Conservation (phyloP, 768 basidiomycete genomes). For the Rhizopogon rudus region DNA sequence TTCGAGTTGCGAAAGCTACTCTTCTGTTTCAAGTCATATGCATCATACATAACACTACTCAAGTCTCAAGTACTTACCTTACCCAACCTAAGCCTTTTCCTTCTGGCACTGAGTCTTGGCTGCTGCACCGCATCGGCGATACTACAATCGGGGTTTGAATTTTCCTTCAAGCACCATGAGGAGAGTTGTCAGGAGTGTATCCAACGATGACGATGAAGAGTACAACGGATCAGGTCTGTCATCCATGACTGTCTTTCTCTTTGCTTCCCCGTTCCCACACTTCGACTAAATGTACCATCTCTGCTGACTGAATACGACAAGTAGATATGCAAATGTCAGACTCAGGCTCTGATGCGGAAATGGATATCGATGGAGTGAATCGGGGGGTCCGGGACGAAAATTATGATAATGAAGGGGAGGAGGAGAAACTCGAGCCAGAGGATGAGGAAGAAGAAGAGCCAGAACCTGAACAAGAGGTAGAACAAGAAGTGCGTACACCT, state of each 20-base stretch:
- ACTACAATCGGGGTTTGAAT: conserved; percentile 19
- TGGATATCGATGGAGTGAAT: conserved; percentile 33
- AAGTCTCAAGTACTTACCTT: too few relatives aligned
- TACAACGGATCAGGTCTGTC: not conserved
- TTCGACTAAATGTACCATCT: not conserved
- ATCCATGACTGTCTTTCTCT: not conserved
- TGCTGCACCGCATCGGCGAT: too few relatives aligned
- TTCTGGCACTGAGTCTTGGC: too few relatives aligned
- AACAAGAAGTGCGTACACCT: conserved; percentile 6
- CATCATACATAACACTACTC: too few relatives aligned
- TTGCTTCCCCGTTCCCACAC: conserved; percentile 4
- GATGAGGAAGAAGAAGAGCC: conserved; percentile 34
- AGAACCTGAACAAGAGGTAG: conserved; percentile 30
- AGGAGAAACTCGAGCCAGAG: conserved; percentile 23
- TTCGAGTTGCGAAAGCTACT: too few relatives aligned
- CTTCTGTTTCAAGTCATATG: too few relatives aligned
- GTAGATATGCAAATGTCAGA: conserved; percentile 23
- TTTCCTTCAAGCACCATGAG: conserved; percentile 1
- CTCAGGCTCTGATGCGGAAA: conserved; percentile 30
- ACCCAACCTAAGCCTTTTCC: too few relatives aligned
- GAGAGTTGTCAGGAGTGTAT: conserved; percentile 3
- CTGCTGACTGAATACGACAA: not conserved
- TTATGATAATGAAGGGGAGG: conserved; percentile 13
- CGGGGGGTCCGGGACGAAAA: conserved; percentile 13
- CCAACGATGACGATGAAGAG: conserved; percentile 10